Conservation (phyloP, 371 early-diverging fungal genomes). For the Mucor plumbeus region DNA sequence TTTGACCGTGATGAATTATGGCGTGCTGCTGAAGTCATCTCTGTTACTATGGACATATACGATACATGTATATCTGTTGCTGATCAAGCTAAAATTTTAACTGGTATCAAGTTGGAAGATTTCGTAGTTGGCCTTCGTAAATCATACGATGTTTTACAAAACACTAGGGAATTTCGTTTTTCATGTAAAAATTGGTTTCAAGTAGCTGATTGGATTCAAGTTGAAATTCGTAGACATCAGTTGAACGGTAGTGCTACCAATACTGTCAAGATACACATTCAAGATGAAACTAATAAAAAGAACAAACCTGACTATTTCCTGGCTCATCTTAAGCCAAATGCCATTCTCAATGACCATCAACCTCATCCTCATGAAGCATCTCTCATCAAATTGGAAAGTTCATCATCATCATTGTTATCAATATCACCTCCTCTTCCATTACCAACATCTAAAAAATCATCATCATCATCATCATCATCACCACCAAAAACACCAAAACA, state of each 20-base stretch:
- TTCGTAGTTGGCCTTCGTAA: constrained; percentile 25
- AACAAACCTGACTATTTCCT: constrained; percentile 27
- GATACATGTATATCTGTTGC: constrained; percentile 21
- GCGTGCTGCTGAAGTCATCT: constrained; percentile 42
- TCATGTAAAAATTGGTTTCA: constrained; percentile 36
- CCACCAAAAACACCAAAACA: not conserved
- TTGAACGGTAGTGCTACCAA: not conserved
- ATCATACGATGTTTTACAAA: constrained; percentile 25
- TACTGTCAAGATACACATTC: not conserved
- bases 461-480: constrained; percentile 8
- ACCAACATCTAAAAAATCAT: not conserved
- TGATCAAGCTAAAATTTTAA: constrained; percentile 24
- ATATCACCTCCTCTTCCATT: not conserved
- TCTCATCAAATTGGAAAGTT: not conserved
- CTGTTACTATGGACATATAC: constrained; percentile 37
- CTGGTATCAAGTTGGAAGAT: constrained; percentile 27
- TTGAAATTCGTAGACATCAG: constrained; percentile 35
- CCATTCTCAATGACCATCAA: constrained; percentile 9
- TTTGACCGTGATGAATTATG: constrained; percentile 50
- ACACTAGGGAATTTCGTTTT: constrained; percentile 35
- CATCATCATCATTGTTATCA: not conserved
- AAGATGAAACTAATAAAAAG: not conserved
- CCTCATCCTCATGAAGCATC: constrained; percentile 13
- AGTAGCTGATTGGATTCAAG: constrained; percentile 42
- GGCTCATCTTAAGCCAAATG: constrained; percentile 29